phyloP scores from a whole-genome alignment of 495 filamentous ascomycete genomes.

The Penicillium subrubescens region DNA sequence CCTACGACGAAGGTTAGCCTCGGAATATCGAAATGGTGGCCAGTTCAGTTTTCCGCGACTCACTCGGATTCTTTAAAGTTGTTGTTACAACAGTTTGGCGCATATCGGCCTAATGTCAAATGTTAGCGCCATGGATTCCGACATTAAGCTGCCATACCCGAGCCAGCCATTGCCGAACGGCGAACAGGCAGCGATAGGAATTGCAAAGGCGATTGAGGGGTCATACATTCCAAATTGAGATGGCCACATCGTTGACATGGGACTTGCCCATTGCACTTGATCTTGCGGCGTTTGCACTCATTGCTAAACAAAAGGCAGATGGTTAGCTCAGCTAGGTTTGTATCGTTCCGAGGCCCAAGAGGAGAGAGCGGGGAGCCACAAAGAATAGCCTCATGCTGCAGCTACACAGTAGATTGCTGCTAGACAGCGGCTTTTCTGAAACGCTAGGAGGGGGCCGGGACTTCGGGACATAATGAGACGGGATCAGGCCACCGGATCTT shows the following conservation, averaged over 20 bases:
- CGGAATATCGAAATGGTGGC: neutral
- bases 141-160: neutral
- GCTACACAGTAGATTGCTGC: neutral
- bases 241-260: constrained; percentile 91
- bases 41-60: constrained; percentile 17
- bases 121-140: constrained; percentile 6
- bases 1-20: constrained; percentile 33
- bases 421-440: neutral
- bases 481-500: constrained; percentile 37
- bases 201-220: neutral
- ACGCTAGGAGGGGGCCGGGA: neutral
- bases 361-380: neutral
- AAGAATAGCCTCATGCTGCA: constrained; percentile 17
- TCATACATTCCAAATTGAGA: constrained; percentile 74
- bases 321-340: constrained; percentile 18
- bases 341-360: neutral
- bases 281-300: constrained; percentile 92
- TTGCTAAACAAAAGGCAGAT: constrained; percentile 49
- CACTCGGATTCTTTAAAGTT: constrained; percentile 83
- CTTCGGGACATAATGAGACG: constrained; percentile 1
- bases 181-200: neutral
- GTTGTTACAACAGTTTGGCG: constrained; percentile 84
- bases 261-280: constrained; percentile 90
- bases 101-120: constrained; percentile 62
- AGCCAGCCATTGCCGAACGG: neutral